Evolutionary conservation across 176 grass and related monocot genomes (phyloP).

Genomic region (Oryza glumipatula): DNA sequence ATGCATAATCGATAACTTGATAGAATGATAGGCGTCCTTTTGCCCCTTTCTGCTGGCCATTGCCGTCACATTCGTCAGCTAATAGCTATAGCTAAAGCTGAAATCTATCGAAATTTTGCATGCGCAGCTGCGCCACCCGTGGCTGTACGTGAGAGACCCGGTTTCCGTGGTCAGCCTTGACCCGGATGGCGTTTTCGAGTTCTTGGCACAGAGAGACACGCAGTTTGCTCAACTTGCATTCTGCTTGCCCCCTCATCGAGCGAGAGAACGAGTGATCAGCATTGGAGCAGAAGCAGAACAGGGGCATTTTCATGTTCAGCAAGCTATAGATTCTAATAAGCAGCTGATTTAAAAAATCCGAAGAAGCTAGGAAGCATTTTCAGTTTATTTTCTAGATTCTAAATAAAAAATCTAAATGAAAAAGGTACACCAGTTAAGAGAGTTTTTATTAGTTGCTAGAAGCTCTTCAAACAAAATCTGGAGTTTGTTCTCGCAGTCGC

Average conservation of each 20-base stretch:
- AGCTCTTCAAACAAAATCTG: too few species aligned
- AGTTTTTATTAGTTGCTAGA: too few species aligned
- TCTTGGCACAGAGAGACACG: background rate
- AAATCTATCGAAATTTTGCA: background rate
- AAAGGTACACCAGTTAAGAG: too few species aligned
- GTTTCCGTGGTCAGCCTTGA: background rate
- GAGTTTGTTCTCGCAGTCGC: slow-evolving; percentile 9
- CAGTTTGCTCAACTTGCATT: slow-evolving; percentile 3
- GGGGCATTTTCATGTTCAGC: too few species aligned
- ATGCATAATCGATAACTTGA: background rate
- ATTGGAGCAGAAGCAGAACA: too few species aligned
- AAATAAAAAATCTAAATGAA: too few species aligned
- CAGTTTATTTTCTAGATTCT: too few species aligned
- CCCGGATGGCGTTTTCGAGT: background rate
- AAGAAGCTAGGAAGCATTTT: too few species aligned
- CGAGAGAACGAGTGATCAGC: too few species aligned
- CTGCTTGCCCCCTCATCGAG: too few species aligned
- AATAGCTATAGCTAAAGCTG: background rate
- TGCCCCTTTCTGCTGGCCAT: background rate
- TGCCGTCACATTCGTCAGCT: background rate
- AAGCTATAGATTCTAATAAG: too few species aligned
- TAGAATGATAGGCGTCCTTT: slow-evolving; percentile 10
- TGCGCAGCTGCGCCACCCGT: background rate
- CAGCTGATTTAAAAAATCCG: too few species aligned
- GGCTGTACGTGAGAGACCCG: background rate